Evolutionary conservation across 73 alveolate genomes (phyloP), one percentile per base, ranked within the genome.

Genomic region (Paramecium pentaurelia): DNA sequence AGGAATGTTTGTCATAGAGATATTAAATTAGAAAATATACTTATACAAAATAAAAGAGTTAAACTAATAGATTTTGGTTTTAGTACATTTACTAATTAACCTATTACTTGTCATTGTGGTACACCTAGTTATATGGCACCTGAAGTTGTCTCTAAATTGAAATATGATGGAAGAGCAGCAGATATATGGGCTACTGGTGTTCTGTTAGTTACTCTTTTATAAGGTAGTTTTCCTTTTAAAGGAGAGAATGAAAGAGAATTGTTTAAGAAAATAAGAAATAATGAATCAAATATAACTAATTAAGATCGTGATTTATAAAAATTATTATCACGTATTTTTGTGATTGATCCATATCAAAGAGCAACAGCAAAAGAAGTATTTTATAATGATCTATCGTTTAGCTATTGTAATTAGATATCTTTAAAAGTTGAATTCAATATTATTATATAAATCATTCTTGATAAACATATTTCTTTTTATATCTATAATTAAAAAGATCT

Each of bases 71-170:
- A 86, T 58, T 86, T 86, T 28, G 93, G 93, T 11, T 86, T 86
- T 12, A 68, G 87, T 59, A 86, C 93, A 20, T 86, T 58, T 38
- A 27, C 77, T 12, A 80, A 80, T 80, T n/a, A 64, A 34, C 51
- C 47, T 3, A 42, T 80, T 4, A 45, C 91, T 27, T 86, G 93
- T 28, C 86, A 86, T 86, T 98, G 99, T 93, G 99, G 99, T 18
- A 98, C 99, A 14, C 99, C 99, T 11, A 91, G 97, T 44, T 98
- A 98, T 92, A 98, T 98, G 99, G 98, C 99, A 6, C 99, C 99
- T 1, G 99, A 98, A 94, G 97, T 98, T 38, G 97, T 96, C 2
- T 88, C 93, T 47, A 97, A 95, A 93, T 95, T 95, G 77, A 98
- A 98, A 92, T 96, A 97, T 93, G 90, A 93, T 64, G 99, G 99